Evolutionary conservation across 208 protist species (phyloP).

Genomic region (Hexamita inflata): DNA sequence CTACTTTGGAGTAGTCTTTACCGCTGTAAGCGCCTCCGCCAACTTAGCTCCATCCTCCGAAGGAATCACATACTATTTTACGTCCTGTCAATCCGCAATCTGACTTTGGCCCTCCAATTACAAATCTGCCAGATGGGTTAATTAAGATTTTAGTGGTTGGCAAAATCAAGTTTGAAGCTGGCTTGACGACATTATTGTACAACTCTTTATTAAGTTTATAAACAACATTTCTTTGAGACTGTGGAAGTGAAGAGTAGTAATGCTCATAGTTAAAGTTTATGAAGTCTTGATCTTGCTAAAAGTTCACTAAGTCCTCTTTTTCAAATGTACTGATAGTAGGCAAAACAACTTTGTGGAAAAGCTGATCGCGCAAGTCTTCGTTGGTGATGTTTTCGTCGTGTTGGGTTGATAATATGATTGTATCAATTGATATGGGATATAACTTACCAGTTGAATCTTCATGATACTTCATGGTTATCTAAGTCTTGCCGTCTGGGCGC

Average conservation of each 20-base stretch:
- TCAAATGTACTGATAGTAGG: conserved; percentile 11
- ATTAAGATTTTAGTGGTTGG: conserved; percentile 76
- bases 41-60: conserved; percentile 97
- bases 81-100: conserved; percentile 96
- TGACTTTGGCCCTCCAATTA: conserved; percentile 93
- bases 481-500: conserved; percentile 92
- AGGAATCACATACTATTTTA: conserved; percentile 99
- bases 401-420: conserved; percentile 94
- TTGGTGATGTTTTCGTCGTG: conserved; percentile 78
- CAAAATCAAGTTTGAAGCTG: not conserved
- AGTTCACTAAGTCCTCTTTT: not conserved
- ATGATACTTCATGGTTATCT: conserved; percentile 92
- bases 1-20: conserved; percentile 98
- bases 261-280: not conserved
- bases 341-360: conserved; percentile 36
- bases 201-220: not conserved
- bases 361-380: conserved; percentile 60
- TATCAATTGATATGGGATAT: conserved; percentile 77
- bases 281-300: too few species aligned
- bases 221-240: too few species aligned
- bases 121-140: conserved; percentile 92
- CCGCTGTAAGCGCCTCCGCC: conserved; percentile 97
- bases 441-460: conserved; percentile 63
- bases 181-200: not conserved
- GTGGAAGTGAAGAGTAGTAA: not conserved